phyloP scores from a whole-genome alignment of 1,284 basidiomycete species.

The Ustilago curta region DNA sequence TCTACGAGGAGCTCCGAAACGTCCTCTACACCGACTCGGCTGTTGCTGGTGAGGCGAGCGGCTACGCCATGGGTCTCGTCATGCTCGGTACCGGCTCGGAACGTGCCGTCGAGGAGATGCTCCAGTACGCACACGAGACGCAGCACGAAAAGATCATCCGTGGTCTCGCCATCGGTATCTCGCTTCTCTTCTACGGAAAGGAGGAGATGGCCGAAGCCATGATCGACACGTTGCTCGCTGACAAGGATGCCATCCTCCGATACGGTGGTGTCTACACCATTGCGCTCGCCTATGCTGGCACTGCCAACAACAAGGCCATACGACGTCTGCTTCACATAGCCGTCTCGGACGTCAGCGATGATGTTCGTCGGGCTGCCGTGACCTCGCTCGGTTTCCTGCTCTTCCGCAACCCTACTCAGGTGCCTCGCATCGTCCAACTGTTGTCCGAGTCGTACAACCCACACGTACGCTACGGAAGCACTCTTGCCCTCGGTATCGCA shows the following conservation, averaged over 20 bases:
- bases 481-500: conserved; percentile 68
- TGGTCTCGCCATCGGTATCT: conserved; percentile 67
- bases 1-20: conserved; percentile 68
- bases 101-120: conserved; percentile 68
- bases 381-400: conserved; percentile 67
- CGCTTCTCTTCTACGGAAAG: conserved; percentile 68
- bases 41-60: conserved; percentile 67
- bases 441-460: conserved; percentile 69
- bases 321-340: conserved; percentile 66
- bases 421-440: conserved; percentile 68
- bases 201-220: conserved; percentile 65
- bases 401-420: conserved; percentile 69
- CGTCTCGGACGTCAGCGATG: conserved; percentile 68
- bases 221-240: conserved; percentile 65
- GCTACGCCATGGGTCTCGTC: conserved; percentile 69
- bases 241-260: conserved; percentile 68
- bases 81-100: conserved; percentile 67
- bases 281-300: conserved; percentile 69
- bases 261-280: conserved; percentile 69
- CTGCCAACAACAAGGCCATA: conserved; percentile 68
- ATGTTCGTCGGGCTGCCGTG: conserved; percentile 68
- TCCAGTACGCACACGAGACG: conserved; percentile 69
- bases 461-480: conserved; percentile 68
- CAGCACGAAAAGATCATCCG: conserved; percentile 70
- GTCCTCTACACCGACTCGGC: conserved; percentile 68